Evolutionary conservation across 495 filamentous ascomycete genomes (phyloP), one percentile per base, ranked within the genome.

Genomic region (Aspergillus carlsbadensis): DNA sequence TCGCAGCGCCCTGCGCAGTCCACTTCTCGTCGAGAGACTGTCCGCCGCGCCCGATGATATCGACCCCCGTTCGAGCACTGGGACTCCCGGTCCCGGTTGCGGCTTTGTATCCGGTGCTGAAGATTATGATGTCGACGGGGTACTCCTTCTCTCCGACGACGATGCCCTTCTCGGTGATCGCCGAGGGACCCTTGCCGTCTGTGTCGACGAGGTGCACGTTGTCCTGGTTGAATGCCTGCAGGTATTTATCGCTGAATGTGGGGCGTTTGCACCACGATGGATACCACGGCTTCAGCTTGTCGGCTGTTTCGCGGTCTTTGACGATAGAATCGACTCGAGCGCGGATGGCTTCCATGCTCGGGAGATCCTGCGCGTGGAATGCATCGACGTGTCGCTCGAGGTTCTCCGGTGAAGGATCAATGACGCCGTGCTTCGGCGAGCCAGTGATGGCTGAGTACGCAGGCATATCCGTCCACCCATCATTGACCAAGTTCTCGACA

Each of bases 391-490:
- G 36, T 5, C 17, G 39, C n/a, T 41, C 11, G 17, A 41, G 14
- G n/a, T 18, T 20, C 17, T 41, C 17, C 6, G 39, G 17, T 10
- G 39, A 41, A 2, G 39, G 17, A 18, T 41, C 17, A 7, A 20
- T 17, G 13, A 41, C n/a, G 4, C 34, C 34, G 17, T 39, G 33
- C 1, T 14, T 20, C 4, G 34, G 33, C 10, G 33, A 18, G 6
- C 48, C 57, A 20, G 44, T 24, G 4, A 24, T 40, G 14, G 51
- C 22, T 22, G 54, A 0, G 57, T 45, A 40, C 68, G 53, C 53
- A 48, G 14, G 70, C 33, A 51, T 39, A 22, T 18, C 18, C 11
- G 48, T 65, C 82, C 80, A 76, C 24, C 45, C 66, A 63, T 76
- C 69, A 18, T 72, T 31, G 10, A 79, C 71, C 24, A 80, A 41